These are phyloP conservation scores for Sarocladium kiliense DNA, from an alignment of 2,329 filamentous ascomycete species.

Conservation along the genomic window DNA sequence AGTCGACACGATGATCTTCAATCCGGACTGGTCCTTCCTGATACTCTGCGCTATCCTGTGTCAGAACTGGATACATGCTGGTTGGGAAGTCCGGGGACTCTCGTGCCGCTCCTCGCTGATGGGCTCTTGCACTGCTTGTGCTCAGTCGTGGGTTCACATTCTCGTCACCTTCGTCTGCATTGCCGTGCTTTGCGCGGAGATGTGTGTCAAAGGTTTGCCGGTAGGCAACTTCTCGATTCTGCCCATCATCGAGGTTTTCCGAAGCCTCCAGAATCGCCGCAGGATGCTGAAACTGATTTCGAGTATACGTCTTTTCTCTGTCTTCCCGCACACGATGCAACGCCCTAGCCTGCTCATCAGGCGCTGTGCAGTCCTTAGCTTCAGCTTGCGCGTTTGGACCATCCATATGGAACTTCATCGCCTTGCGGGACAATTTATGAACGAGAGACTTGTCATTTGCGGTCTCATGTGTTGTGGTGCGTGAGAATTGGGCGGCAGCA, in stretches of 20 bases:
- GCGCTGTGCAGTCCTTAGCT: slow-evolving; percentile 18
- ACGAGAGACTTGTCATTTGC: not conserved
- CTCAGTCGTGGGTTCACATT: not conserved
- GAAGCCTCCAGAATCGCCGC: slow-evolving; percentile 29
- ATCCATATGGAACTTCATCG: slow-evolving; percentile 35
- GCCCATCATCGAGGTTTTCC: slow-evolving; percentile 24
- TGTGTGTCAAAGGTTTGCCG: slow-evolving; percentile 15
- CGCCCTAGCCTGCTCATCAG: slow-evolving; percentile 29
- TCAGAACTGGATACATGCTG: not conserved
- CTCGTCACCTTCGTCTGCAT: not conserved
- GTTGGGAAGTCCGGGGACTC: not conserved
- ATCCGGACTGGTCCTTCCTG: slow-evolving; percentile 16
- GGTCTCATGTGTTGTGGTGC: slow-evolving; percentile 44
- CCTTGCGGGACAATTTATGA: slow-evolving; percentile 39
- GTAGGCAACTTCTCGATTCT: slow-evolving; percentile 11
- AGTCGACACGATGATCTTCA: slow-evolving; percentile 42
- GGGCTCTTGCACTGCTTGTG: not conserved
- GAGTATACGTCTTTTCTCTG: slow-evolving; percentile 31
- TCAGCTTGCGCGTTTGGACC: slow-evolving; percentile 18
- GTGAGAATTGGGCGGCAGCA: slow-evolving; percentile 49
- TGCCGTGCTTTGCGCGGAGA: not conserved
- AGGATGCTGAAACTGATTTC: slow-evolving; percentile 39
- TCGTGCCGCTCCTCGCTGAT: slow-evolving; percentile 5
- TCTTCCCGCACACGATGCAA: slow-evolving; percentile 33
- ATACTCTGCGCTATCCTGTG: slow-evolving; percentile 14